Base-by-base conservation (phyloP, 306 rosid species). In the Morella rubra region DNA sequence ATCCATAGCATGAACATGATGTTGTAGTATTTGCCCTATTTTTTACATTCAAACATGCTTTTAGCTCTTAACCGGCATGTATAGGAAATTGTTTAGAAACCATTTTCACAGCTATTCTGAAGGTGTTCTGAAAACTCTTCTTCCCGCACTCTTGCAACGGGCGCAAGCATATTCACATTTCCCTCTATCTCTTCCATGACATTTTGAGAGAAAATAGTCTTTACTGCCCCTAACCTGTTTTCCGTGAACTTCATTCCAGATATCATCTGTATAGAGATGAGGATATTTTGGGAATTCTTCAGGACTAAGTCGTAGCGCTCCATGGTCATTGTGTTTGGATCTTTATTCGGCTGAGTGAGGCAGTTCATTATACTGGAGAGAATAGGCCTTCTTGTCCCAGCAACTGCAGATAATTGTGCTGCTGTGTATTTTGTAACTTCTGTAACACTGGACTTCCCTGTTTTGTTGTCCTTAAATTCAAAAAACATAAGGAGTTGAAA, bases 201-300 rank as follows among this genome's bases (percentile, higher is more conserved):
- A 44, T 22, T 13, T 45, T 9, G 41, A 6, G 5, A 46, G 27
- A 45, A 16, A 49, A n/a, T 13, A 0, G 4, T 15, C 6, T 41
- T 70, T 46, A 44, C 37, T 22, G 8, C 14, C 0, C 77, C 12
- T 49, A 11, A 49, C 24, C 15, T 54, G 10, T 32, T 50, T 20
- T n/a, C 18, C 37, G 32, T 52, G 45, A 50, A 7, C 59, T 72
- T 58, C 15, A 40, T 70, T 69, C 54, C 80, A 81, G 81, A 50
- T 81, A 70, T 53, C 73, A 81, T 64, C 77, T 81, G 7, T 81
- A 41, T 18, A 81, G 84, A 50, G 81, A 81, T 60, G 84, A 81
- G 9, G 84, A 76, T 60, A 76, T 81, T 22, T 51, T 71, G 77
- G 84, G 81, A 69, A 76, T 56, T 46, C 84, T 81, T 12, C 76